phyloP scores from a whole-genome alignment of 257 asterid genomes.

The Osmanthus fragrans region DNA sequence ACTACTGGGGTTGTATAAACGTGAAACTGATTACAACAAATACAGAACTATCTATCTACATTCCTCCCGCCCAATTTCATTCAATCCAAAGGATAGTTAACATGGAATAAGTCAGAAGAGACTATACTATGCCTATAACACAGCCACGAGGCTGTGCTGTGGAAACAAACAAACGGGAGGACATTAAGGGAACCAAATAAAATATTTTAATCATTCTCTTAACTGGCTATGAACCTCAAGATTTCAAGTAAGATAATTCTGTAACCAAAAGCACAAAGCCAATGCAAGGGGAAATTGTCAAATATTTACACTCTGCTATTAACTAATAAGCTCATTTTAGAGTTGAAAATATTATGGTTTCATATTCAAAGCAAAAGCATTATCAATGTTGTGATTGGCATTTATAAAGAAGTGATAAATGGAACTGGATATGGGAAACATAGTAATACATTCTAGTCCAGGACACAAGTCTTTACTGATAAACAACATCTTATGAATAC shows the following conservation, averaged over 20 bases:
- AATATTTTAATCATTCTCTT: neutral
- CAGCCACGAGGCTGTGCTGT: neutral
- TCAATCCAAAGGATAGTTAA: neutral
- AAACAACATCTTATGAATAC: slow-evolving; percentile 33
- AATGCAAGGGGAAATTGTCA: neutral
- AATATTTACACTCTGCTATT: neutral
- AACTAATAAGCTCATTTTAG: slow-evolving; percentile 3
- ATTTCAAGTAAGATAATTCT: neutral
- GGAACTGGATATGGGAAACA: neutral
- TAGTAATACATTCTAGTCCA: neutral
- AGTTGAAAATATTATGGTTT: neutral
- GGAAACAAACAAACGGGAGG: neutral
- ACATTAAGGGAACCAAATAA: neutral
- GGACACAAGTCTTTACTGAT: neutral
- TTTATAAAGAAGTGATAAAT: neutral
- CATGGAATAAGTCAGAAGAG: neutral
- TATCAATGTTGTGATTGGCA: neutral
- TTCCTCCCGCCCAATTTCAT: neutral
- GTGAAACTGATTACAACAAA: neutral
- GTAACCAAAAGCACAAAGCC: neutral
- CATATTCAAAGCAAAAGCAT: neutral
- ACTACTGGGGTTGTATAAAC: neutral
- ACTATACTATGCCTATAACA: neutral
- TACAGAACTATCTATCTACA: neutral
- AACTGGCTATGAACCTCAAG: neutral